Conservation (phyloP, 2,329 filamentous ascomycete species). For the Colletotrichum lindemuthianum region DNA sequence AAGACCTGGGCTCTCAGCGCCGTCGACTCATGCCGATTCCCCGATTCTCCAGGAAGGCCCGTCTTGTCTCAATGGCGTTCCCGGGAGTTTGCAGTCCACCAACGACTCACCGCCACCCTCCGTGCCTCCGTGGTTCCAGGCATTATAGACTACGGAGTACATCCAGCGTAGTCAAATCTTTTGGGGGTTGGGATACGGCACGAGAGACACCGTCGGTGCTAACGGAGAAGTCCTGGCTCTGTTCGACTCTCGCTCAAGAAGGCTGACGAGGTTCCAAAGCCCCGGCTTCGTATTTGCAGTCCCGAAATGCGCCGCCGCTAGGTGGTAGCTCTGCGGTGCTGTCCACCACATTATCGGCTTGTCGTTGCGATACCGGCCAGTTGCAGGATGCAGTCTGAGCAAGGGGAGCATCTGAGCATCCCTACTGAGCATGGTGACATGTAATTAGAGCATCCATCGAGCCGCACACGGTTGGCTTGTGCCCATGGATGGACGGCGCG, state of each 20-base stretch:
- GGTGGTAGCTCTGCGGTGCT: conserved; percentile 7
- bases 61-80: conserved; percentile 22
- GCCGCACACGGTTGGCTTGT: background rate
- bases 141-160: too few relatives aligned
- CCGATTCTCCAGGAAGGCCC: conserved; percentile 25
- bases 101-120: conserved; percentile 34
- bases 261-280: conserved; percentile 23
- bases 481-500: background rate
- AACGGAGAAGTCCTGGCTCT: conserved; percentile 5
- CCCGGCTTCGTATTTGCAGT: conserved; percentile 8
- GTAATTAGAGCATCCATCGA: background rate
- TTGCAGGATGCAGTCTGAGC: conserved; percentile 2
- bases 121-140: conserved; percentile 14
- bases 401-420: conserved; percentile 9
- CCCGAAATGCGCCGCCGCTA: background rate
- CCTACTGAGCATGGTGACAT: conserved; percentile 5
- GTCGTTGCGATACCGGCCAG: conserved; percentile 26
- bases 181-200: background rate
- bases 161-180: too few relatives aligned
- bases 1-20: conserved; percentile 22
- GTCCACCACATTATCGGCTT: background rate
- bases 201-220: conserved; percentile 20
- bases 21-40: conserved; percentile 26
- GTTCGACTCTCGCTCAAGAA: conserved; percentile 19
- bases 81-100: conserved; percentile 15